Evolutionary conservation across 2,329 filamentous ascomycete genomes (phyloP).

Genomic region (Fusarium oxysporum): DNA sequence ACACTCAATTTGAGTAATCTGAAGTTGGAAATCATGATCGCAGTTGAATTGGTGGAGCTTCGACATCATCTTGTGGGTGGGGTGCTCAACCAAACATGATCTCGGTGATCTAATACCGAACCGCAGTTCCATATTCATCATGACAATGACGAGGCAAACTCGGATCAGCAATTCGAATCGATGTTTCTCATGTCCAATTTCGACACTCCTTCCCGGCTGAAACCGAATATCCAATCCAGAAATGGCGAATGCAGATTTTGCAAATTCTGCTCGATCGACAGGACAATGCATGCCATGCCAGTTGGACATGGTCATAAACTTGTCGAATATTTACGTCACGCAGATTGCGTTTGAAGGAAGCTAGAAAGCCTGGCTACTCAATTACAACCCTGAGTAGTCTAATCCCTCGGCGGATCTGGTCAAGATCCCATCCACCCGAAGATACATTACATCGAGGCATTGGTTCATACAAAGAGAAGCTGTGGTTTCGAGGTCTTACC

Average conservation of each 20-base stretch:
- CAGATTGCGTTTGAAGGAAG: background rate
- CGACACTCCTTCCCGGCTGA: background rate
- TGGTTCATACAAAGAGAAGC: background rate
- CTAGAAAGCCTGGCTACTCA: background rate
- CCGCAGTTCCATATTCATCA: conserved; percentile 13
- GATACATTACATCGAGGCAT: background rate
- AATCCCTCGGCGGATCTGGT: background rate
- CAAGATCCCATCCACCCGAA: background rate
- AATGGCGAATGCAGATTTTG: background rate
- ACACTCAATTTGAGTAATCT: background rate
- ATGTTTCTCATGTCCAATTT: background rate
- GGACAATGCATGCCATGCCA: background rate
- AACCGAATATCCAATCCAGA: background rate
- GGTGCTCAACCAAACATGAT: conserved; percentile 14
- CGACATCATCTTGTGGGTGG: conserved; percentile 35
- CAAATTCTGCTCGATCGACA: background rate
- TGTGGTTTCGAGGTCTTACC: conserved; percentile 21
- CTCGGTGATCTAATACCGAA: conserved; percentile 40
- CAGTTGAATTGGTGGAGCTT: conserved; percentile 26
- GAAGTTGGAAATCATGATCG: conserved; percentile 31
- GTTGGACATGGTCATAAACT: background rate
- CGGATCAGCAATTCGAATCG: conserved; percentile 29
- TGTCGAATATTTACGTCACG: background rate
- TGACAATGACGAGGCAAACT: conserved; percentile 21
- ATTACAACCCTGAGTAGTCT: background rate